Evolutionary conservation across 768 basidiomycete genomes (phyloP).

Genomic region (Leccinellum rugosiceps): DNA sequence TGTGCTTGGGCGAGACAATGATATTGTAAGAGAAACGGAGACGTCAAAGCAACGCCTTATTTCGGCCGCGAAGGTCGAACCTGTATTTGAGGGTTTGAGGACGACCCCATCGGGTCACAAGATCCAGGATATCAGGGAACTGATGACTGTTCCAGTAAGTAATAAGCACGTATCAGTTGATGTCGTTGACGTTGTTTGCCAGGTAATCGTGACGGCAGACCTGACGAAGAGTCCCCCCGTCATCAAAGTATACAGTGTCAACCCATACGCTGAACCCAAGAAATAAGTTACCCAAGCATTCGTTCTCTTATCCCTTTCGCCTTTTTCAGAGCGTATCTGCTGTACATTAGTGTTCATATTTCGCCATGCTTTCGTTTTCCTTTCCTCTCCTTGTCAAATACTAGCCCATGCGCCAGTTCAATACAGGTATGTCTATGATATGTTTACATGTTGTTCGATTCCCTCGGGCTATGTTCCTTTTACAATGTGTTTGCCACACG

Average conservation of each 20-base stretch:
- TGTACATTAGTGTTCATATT: slow-evolving; percentile 32
- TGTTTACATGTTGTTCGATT: slow-evolving; percentile 22
- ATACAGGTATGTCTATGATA: slow-evolving; percentile 29
- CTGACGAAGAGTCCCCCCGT: slow-evolving; percentile 94
- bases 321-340: slow-evolving; percentile 10
- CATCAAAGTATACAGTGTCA: slow-evolving; percentile 95
- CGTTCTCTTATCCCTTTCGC: slow-evolving; percentile 3
- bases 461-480: slow-evolving; percentile 16
- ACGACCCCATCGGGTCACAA: slow-evolving; percentile 75
- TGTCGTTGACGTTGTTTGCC: slow-evolving; percentile 7
- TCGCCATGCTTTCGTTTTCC: slow-evolving; percentile 30
- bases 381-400: slow-evolving; percentile 25
- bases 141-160: slow-evolving; percentile 91
- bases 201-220: slow-evolving; percentile 96
- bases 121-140: slow-evolving; percentile 91
- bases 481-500: slow-evolving; percentile 9
- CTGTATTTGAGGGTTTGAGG: slow-evolving; percentile 82
- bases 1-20: slow-evolving; percentile 60
- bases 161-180: slow-evolving; percentile 11
- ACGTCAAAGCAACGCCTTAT: slow-evolving; percentile 74
- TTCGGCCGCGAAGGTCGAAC: slow-evolving; percentile 72
- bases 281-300: slow-evolving; percentile 31
- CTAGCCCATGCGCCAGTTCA: slow-evolving; percentile 29
- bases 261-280: slow-evolving; percentile 74
- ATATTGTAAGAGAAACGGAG: slow-evolving; percentile 42